These are phyloP conservation scores for Polyporus tsugae DNA, from an alignment of 1,284 basidiomycete species.

Conservation along the genomic window DNA sequence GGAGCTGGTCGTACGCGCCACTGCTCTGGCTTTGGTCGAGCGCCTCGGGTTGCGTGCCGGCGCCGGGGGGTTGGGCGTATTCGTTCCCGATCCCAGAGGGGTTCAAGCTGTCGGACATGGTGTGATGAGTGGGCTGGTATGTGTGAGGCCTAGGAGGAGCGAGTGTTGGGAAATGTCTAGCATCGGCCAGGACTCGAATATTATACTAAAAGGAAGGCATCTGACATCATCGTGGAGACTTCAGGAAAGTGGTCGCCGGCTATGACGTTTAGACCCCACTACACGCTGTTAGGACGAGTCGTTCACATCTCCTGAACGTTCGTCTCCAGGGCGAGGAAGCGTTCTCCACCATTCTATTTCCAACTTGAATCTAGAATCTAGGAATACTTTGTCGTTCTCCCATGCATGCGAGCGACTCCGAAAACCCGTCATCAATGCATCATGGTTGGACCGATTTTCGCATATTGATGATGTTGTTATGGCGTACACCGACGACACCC, in stretches of 20 bases:
- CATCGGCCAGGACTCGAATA: neutral
- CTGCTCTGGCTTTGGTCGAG: slow-evolving; percentile 16
- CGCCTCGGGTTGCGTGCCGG: neutral
- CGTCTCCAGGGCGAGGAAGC: no score
- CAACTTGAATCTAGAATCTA: no score
- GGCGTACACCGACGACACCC: no score
- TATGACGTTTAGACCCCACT: neutral
- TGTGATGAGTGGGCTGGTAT: neutral
- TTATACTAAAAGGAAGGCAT: neutral
- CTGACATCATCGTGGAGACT: slow-evolving; percentile 3
- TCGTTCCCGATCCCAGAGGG: slow-evolving; percentile 11
- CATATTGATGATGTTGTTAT: no score
- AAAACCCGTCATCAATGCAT: no score
- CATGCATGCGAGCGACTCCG: no score
- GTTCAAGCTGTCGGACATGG: slow-evolving; percentile 8
- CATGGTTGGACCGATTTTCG: no score
- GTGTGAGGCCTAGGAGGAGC: neutral
- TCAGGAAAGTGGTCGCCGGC: neutral
- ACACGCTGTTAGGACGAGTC: no score
- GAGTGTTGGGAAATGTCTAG: neutral
- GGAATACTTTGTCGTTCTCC: no score
- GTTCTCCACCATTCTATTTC: no score
- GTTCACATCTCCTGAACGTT: no score
- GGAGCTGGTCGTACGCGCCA: slow-evolving; percentile 30
- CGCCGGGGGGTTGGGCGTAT: neutral